Percentiles rank a stretch among this genome's conserved stretches.
phyloP scores from a whole-genome alignment of 768 basidiomycete genomes.

The Suillus tomentosus region DNA sequence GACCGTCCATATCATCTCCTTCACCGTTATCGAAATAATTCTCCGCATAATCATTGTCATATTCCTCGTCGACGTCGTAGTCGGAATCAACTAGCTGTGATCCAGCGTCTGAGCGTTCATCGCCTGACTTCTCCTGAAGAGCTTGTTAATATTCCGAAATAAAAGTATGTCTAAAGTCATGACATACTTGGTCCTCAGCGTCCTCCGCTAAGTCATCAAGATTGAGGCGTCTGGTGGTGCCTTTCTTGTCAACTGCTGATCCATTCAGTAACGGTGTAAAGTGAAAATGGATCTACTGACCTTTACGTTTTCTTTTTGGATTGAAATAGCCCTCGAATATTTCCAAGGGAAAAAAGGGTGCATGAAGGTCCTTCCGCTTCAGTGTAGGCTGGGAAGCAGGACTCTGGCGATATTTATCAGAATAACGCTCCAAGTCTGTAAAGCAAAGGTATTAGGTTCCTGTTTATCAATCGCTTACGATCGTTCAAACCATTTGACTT shows the following conservation, averaged over 20 bases:
- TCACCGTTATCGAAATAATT: constrained; percentile 93
- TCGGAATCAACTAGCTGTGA: constrained; percentile 70
- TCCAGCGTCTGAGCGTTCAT: constrained; percentile 67
- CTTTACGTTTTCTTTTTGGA: constrained; percentile 63
- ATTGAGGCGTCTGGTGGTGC: constrained; percentile 48
- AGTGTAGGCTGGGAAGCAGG: constrained; percentile 61
- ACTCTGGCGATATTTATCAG: constrained; percentile 79
- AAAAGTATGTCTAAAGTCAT: background rate
- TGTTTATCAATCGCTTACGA: background rate
- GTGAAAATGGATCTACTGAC: constrained; percentile 26
- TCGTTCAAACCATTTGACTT: constrained; percentile 56
- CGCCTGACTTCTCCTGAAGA: constrained; percentile 65
- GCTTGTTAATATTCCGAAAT: background rate
- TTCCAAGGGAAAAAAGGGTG: constrained; percentile 75
- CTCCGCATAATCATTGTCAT: constrained; percentile 88
- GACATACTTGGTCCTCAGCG: constrained; percentile 55
- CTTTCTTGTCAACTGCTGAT: constrained; percentile 32
- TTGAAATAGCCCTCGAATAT: constrained; percentile 83
- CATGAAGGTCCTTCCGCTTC: constrained; percentile 69
- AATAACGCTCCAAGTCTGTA: constrained; percentile 76
- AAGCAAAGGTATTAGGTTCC: background rate
- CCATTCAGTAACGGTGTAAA: background rate
- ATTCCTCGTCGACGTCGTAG: constrained; percentile 88
- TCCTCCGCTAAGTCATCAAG: constrained; percentile 71
- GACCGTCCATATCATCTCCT: constrained; percentile 75